Evolutionary conservation across 306 rosid genomes (phyloP).

Genomic region (Biancaea sappan): DNA sequence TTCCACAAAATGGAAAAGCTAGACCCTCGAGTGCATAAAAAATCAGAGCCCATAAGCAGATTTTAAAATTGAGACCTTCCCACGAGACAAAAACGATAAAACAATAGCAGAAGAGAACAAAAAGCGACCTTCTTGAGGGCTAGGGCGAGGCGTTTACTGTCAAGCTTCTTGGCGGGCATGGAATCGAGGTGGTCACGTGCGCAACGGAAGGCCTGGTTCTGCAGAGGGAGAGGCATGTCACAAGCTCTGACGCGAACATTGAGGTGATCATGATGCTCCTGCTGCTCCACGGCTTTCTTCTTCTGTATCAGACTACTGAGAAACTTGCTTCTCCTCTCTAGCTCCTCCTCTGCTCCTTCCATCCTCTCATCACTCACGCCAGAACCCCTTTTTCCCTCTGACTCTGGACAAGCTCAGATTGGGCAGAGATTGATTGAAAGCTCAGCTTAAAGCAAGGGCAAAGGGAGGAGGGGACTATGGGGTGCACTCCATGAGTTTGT

Average conservation of each 20-base stretch:
- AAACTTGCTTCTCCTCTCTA: constrained; percentile 88
- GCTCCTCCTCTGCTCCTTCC: constrained; percentile 84
- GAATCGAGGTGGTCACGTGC: constrained; percentile 77
- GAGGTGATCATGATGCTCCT: constrained; percentile 55
- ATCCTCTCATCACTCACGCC: constrained; percentile 45
- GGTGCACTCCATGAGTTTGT: constrained; percentile 38
- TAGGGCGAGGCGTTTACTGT: constrained; percentile 79
- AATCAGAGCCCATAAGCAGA: constrained; percentile 28
- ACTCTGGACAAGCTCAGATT: not conserved
- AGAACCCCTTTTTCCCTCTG: constrained; percentile 2
- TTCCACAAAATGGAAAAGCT: constrained; percentile 27
- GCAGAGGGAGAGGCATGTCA: constrained; percentile 77
- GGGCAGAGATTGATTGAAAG: not conserved
- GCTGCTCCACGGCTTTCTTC: constrained; percentile 77
- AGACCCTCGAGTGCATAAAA: constrained; percentile 10
- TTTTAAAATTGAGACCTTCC: not conserved
- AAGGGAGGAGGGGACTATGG: constrained; percentile 1
- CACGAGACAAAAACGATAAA: not conserved
- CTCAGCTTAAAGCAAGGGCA: constrained; percentile 37
- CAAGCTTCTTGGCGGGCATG: constrained; percentile 82
- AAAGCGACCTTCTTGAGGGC: constrained; percentile 78
- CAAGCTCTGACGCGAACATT: constrained; percentile 70
- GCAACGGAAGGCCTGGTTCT: constrained; percentile 73
- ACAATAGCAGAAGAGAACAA: not conserved
- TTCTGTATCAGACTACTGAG: constrained; percentile 71